A percentile compares a stretch with the other conserved stretches of the same genome.
Conservation (phyloP, 495 filamentous ascomycete genomes). For the Daldinia vernicosa region DNA sequence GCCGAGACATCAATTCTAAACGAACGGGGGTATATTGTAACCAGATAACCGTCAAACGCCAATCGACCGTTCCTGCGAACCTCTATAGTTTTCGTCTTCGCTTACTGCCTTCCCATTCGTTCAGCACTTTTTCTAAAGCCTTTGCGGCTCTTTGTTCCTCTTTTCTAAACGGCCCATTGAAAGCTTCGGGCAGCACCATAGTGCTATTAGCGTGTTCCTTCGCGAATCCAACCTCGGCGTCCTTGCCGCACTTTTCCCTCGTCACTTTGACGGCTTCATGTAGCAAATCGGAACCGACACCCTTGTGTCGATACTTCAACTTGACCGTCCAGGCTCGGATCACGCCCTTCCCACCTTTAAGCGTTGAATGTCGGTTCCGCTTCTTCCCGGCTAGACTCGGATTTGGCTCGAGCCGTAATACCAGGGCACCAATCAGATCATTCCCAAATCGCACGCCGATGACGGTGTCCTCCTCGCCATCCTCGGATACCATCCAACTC, state of each 20-base stretch:
- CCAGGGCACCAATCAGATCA: conserved; percentile 54
- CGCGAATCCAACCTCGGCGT: conserved; percentile 71
- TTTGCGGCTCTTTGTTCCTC: conserved; percentile 62
- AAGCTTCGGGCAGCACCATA: conserved; percentile 66
- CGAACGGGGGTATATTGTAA: conserved; percentile 41
- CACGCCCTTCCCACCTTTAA: conserved; percentile 59
- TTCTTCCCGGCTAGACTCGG: conserved; percentile 38
- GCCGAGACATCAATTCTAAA: conserved; percentile 22
- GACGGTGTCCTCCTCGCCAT: conserved; percentile 51
- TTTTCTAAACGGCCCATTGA: conserved; percentile 67
- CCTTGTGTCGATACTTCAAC: conserved; percentile 69
- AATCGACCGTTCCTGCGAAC: conserved; percentile 13
- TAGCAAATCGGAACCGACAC: conserved; percentile 74
- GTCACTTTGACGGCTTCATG: conserved; percentile 69
- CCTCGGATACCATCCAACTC: conserved; percentile 49
- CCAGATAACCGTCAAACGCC: conserved; percentile 33
- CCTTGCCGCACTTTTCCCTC: conserved; percentile 63
- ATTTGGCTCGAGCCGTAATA: conserved; percentile 54
- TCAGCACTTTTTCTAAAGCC: conserved; percentile 59
- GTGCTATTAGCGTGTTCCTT: conserved; percentile 72
- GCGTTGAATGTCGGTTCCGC: conserved; percentile 38
- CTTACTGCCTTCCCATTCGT: conserved; percentile 52
- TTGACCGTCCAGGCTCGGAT: conserved; percentile 82
- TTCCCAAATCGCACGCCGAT: conserved; percentile 53
- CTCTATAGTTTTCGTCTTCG: conserved; percentile 45